Percentiles rank a stretch among this genome's conserved stretches.
phyloP scores from a whole-genome alignment of 1,284 basidiomycete genomes.

The Ganoderma resinaceum region DNA sequence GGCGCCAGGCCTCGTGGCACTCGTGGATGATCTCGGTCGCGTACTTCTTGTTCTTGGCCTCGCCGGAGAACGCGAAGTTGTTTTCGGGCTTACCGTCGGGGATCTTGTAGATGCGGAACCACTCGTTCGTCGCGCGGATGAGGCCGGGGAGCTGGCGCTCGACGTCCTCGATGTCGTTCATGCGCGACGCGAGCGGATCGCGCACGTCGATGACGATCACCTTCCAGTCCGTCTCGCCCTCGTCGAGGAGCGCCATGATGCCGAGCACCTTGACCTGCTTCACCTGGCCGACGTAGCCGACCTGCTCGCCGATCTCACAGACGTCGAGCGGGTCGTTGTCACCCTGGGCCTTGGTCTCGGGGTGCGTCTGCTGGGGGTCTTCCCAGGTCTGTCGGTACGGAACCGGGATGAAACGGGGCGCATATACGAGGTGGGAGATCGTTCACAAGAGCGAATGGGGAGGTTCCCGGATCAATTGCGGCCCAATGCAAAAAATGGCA shows the following conservation, averaged over 20 bases:
- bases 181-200: conserved; percentile 94
- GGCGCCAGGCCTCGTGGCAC: conserved; percentile 98
- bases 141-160: conserved; percentile 98
- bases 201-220: conserved; percentile 97
- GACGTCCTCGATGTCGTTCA: conserved; percentile 99
- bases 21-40: conserved; percentile 99
- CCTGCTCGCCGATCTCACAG: conserved; percentile 99
- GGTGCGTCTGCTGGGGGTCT: conserved; percentile 87
- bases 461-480: background rate
- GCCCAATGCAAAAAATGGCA: background rate
- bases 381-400: conserved; percentile 89
- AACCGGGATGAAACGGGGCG: conserved; percentile 3
- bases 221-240: conserved; percentile 99
- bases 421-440: background rate
- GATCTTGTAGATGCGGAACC: conserved; percentile 99
- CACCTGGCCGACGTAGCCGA: conserved; percentile 97
- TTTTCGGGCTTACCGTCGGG: conserved; percentile 99
- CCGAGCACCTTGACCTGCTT: conserved; percentile 99
- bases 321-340: conserved; percentile 99
- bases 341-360: conserved; percentile 98
- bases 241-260: conserved; percentile 99
- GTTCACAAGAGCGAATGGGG: conserved; percentile 18
- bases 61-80: conserved; percentile 98
- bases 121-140: conserved; percentile 96
- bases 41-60: conserved; percentile 99